These are phyloP conservation scores for Diplosphaera chodatii DNA, from an alignment of 139 green algal genomes.

Conservation along the genomic window DNA sequence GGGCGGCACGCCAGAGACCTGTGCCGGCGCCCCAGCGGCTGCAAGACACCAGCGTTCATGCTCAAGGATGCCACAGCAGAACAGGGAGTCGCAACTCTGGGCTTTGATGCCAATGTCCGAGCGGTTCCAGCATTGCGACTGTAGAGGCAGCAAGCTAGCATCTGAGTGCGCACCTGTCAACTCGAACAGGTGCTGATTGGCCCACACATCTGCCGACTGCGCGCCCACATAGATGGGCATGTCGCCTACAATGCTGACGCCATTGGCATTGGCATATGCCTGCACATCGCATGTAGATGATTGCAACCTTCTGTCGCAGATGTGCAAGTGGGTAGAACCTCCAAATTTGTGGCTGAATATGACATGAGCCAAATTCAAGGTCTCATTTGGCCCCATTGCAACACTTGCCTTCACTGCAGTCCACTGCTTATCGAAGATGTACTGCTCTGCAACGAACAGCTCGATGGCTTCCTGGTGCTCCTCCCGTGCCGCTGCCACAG, in stretches of 20 bases:
- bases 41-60: no score
- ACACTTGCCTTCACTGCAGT: conserved; percentile 64
- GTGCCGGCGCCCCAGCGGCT: conserved; percentile 22
- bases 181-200: conserved; percentile 74
- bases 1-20: conserved; percentile 80
- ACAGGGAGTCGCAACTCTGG: no score
- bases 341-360: no score
- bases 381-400: no score
- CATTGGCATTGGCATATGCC: conserved; percentile 79
- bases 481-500: conserved; percentile 30
- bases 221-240: conserved; percentile 98
- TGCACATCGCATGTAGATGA: conserved; percentile 27
- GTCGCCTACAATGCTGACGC: conserved; percentile 89
- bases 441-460: conserved; percentile 87
- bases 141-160: no score
- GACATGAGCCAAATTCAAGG: no score
- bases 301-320: no score
- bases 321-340: no score
- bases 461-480: conserved; percentile 63
- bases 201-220: conserved; percentile 93
- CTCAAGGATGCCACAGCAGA: no score
- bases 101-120: no score
- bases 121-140: no score
- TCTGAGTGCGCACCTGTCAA: conserved; percentile 29
- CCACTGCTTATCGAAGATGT: conserved; percentile 95